A percentile compares a stretch with the other conserved stretches of the same genome.
These are phyloP conservation scores for Fusarium ambrosium DNA, from an alignment of 2,329 filamentous ascomycete genomes.

Conservation along the genomic window DNA sequence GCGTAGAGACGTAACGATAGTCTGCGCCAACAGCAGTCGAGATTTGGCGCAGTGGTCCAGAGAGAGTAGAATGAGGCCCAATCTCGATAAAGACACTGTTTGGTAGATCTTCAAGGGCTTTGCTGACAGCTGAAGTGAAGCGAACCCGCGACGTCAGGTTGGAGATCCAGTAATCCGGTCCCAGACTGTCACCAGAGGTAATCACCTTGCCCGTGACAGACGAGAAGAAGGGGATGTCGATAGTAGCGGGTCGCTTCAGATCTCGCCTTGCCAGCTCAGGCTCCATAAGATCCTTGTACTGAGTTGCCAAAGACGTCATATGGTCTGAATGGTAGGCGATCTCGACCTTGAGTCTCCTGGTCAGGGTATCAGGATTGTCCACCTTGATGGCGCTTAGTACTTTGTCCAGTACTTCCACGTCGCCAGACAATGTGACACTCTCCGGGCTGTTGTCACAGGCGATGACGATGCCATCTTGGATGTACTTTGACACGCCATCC, in stretches of 20 bases:
- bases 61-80: neutral
- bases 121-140: neutral
- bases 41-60: neutral
- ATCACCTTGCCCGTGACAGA: neutral
- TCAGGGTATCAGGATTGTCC: conserved; percentile 55
- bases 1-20: neutral
- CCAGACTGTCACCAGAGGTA: neutral
- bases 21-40: neutral
- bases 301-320: conserved; percentile 61
- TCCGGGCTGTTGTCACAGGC: conserved; percentile 64
- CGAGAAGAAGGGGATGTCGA: neutral
- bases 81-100: neutral
- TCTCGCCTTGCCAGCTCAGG: neutral
- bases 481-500: neutral
- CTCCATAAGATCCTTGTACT: conserved; percentile 51
- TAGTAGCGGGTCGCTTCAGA: neutral
- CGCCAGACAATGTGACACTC: conserved; percentile 64
- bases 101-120: neutral
- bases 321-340: conserved; percentile 66
- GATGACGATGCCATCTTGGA: conserved; percentile 35
- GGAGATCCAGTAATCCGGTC: neutral
- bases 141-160: neutral
- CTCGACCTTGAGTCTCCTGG: conserved; percentile 59
- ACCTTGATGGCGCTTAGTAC: conserved; percentile 52
- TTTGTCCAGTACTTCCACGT: conserved; percentile 56